Evolutionary conservation across 345 rosid genomes (phyloP), one percentile per base, ranked within the genome.

Genomic region (Camelina sativa): DNA sequence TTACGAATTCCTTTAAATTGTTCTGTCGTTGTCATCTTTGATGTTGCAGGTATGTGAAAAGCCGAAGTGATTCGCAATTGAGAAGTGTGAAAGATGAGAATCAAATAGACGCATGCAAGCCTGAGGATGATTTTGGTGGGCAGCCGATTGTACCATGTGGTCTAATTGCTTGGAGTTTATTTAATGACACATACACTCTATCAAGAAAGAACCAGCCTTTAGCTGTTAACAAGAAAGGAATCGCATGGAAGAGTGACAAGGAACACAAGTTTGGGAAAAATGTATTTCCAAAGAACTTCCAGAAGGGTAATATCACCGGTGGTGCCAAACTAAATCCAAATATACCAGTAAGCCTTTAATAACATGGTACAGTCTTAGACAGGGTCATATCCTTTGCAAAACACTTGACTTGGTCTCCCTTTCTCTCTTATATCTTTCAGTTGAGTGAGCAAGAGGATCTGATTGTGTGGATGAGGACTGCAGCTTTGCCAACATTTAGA

Each of bases 381-480:
- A 22, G 8, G 15, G 52, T 59, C 56, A 35, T 28, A 75, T 51
- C 55, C 50, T 62, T 56, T 25, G 61, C 67, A 28, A 64, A 51
- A 32, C 13, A 28, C 48, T 56, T 77, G 73, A 77, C 77, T 57
- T 65, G 7, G 56, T 72, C 59, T 8, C 37, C 63, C 40, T 70
- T n/a, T 50, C 3, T 68, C 17, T 43, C 30, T 5, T 22, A 11
- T 66, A 35, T 34, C 7, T 66, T 53, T 67, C 83, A 95, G 98
- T 81, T 95, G 83, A 90, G 91, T 66, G 76, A 90, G 72, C 99
- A 95, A 76, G 99, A 95, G 80, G 89, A 90, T 79, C 97, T 95
- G 57, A 90, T 95, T 20, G 99, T 95, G 68, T 95, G 98, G 99
- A 95, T 95, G 99, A 87, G 98, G 79, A 95, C 99, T 51, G 99